Base-by-base conservation (phyloP, 1,284 basidiomycete genomes). In the Rhizopogon parksii region DNA sequence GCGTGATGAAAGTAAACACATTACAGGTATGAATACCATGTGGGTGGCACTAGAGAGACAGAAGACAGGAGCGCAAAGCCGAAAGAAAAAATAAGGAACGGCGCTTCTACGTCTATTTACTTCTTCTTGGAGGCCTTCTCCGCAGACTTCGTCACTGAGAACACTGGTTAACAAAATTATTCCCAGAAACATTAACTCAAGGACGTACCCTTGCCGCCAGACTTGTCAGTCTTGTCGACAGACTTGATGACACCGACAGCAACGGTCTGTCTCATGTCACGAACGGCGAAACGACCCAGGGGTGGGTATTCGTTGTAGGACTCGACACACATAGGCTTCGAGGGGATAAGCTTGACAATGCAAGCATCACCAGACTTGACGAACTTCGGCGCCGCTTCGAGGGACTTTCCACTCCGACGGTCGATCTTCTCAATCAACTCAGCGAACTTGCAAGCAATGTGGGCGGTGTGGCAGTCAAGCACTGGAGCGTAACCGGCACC, bases 401-500 rank as follows among this genome's bases (percentile, higher is more conserved):
- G 80, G 50, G 82, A 79, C 80, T 96, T 96, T 74, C 95, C 95
- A 68, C 90, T 89, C 71, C 96, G 94, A 70, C 94, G 90, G 80
- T 99, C 95, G 73, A 99, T 98, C 88, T 99, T 98, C 83, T 97
- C 92, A 67, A 94, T 80, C 72, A 97, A 85, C 73, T 95, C 93
- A 62, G 92, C 81, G 78, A 99, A 99, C 80, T 97, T 97, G 91
- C 96, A 99, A 61, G 96, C 96, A 73, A 99, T 99, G 85, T 97
- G 95, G 70, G 95, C 94, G 60, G 95, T 99, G 87, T 99, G 95
- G 80, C 95, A 99, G 80, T 99, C 95, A 64, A 99, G 88, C 56
- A 99, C 95, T 55, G 95, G 95, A 50, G 95, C 92, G 73, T 96
- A 95, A 62, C 93, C 93, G 65, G 91, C 91, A 77, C 92, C 90